Evolutionary conservation across 257 asterid genomes (phyloP).

Genomic region (Nyctanthes arbortristis): DNA sequence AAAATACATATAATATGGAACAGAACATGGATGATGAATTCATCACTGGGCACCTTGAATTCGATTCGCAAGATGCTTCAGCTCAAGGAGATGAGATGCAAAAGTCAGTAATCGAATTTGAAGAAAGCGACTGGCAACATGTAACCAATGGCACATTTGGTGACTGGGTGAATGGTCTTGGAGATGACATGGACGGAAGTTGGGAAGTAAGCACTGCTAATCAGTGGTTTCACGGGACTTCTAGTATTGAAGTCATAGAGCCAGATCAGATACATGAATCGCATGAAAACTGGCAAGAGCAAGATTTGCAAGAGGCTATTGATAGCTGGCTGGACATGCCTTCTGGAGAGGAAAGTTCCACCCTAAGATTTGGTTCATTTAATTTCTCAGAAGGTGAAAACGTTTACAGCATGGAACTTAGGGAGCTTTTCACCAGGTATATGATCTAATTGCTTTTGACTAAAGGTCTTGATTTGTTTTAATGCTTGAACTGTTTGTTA

Average conservation of each 20-base stretch:
- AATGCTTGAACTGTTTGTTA: neutral
- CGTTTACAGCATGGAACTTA: conserved; percentile 58
- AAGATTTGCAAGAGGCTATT: conserved; percentile 58
- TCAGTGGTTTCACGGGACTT: conserved; percentile 44
- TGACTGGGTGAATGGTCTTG: conserved; percentile 32
- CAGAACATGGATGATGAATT: conserved; percentile 31
- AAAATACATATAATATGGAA: conserved; percentile 27
- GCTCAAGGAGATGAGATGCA: conserved; percentile 41
- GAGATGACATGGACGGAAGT: conserved; percentile 8
- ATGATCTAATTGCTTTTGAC: conserved; percentile 5
- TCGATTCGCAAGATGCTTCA: conserved; percentile 41
- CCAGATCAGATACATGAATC: conserved; percentile 48
- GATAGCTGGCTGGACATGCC: conserved; percentile 71
- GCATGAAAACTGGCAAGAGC: conserved; percentile 54
- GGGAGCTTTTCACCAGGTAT: conserved; percentile 87
- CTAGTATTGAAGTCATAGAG: conserved; percentile 36
- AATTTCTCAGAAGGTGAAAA: conserved; percentile 59
- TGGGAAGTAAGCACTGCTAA: conserved; percentile 40
- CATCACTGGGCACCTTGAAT: conserved; percentile 1
- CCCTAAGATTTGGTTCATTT: conserved; percentile 39
- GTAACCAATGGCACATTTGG: conserved; percentile 23
- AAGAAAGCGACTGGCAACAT: conserved; percentile 39
- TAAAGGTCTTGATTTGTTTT: neutral
- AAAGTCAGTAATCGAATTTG: conserved; percentile 36
- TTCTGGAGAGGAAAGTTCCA: conserved; percentile 50